phyloP scores from a whole-genome alignment of 2,329 filamentous ascomycete genomes.

The Alternaria sp. region DNA sequence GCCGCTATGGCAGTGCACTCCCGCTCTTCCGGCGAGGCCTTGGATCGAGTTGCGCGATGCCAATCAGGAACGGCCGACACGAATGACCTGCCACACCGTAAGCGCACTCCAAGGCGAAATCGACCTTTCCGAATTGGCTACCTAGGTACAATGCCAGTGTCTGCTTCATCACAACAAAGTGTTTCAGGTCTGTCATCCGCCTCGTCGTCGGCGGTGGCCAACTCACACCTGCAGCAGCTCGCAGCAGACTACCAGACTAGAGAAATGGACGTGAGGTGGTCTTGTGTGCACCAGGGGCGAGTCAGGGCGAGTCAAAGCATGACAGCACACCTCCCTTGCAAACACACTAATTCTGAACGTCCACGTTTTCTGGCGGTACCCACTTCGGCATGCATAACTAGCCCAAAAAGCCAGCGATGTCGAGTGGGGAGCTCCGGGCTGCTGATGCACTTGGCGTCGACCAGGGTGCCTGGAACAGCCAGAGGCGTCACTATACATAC shows the following conservation, averaged over 20 bases:
- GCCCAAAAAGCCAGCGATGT: slow-evolving; percentile 40
- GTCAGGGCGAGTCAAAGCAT: slow-evolving; percentile 48
- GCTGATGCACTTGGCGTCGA: slow-evolving; percentile 45
- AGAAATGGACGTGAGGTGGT: slow-evolving; percentile 38
- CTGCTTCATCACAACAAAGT: slow-evolving; percentile 22
- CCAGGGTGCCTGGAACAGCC: slow-evolving; percentile 44
- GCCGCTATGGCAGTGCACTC: slow-evolving; percentile 40
- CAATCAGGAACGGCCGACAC: slow-evolving; percentile 36
- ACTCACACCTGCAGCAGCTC: slow-evolving; percentile 38
- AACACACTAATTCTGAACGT: slow-evolving; percentile 42
- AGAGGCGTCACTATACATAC: slow-evolving; percentile 40
- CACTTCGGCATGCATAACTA: slow-evolving; percentile 42
- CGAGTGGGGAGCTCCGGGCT: slow-evolving; percentile 43
- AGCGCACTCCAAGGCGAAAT: slow-evolving; percentile 22
- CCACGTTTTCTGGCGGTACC: slow-evolving; percentile 50
- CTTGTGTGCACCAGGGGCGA: slow-evolving; percentile 36
- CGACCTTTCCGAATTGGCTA: slow-evolving; percentile 15
- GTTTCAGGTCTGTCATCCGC: slow-evolving; percentile 26
- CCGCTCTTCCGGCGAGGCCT: slow-evolving; percentile 45
- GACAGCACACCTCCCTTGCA: slow-evolving; percentile 51
- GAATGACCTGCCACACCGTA: slow-evolving; percentile 28
- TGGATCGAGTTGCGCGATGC: slow-evolving; percentile 33
- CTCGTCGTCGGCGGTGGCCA: slow-evolving; percentile 30
- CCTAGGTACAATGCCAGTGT: slow-evolving; percentile 21
- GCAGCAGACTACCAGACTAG: slow-evolving; percentile 35